Base-by-base conservation (phyloP, 2,329 filamentous ascomycete genomes). In the Exophiala sp. region DNA sequence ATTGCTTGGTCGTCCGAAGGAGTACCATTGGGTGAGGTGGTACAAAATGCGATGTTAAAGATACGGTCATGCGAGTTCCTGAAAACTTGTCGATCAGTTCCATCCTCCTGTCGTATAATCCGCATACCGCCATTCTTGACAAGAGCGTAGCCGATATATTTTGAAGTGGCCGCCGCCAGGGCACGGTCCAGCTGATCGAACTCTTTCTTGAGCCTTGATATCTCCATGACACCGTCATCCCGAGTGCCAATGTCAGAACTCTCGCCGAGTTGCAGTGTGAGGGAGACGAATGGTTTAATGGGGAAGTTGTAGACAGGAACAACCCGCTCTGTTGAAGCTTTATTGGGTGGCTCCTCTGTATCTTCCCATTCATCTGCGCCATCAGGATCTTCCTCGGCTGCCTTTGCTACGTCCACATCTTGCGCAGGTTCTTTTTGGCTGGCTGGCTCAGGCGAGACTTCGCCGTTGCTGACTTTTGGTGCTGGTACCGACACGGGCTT, bases 151-250 rank as follows among this genome's bases (percentile, higher is more conserved):
- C 89, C 86, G 71, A 99, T 97, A 74, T 94, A 96, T 56, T 87
- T 87, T 66, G 89, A 86, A 21, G 90, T 92, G 14, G 92, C 91
- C 4, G 91, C 88, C 46, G 92, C 92, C 32, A 99, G 80, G 59
- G 91, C 95, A 61, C 95, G 88, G 68, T 99, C 94, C 58, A 96
- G 86, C 73, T 97, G 94, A 67, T 99, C 94, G 65, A 97, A 97
- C 4, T 96, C 91, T 75, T 97, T 97, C 79, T 96, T 96, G 60
- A 97, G 79, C 54, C 91, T 84, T 47, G 94, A 92, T 67, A 99
- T 94, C 64, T 96, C 90, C 78, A 96, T 88, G 64, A 96, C 85
- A 40, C 86, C 82, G 62, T 92, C 87, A 53, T 89, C 84, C 35
- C 87, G 85, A 69, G 97, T 86, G 21, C 78, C 70, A 54, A 83